phyloP scores from a whole-genome alignment of 2,329 filamentous ascomycete genomes.

The Penicillium brasilianum region DNA sequence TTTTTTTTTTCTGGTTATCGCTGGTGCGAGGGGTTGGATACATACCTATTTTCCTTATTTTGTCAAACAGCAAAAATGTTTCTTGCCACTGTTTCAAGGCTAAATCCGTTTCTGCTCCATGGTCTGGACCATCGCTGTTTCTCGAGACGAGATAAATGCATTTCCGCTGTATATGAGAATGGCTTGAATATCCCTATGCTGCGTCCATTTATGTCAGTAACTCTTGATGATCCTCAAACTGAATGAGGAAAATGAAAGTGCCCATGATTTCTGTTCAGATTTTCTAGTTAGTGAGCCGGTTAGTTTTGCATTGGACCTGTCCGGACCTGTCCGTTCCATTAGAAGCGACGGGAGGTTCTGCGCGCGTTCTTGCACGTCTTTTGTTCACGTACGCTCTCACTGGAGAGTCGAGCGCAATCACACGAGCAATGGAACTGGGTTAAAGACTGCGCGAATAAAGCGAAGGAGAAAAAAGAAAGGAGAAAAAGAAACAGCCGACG shows the following conservation, averaged over 20 bases:
- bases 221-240: constrained; percentile 9
- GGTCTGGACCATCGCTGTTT: constrained; percentile 31
- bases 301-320: not conserved
- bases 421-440: not conserved
- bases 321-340: not conserved
- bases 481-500: constrained; percentile 10
- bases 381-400: not conserved
- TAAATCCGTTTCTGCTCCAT: constrained; percentile 24
- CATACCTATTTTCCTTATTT: constrained; percentile 29
- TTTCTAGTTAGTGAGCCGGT: constrained; percentile 4
- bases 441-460: not conserved
- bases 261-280: constrained; percentile 6
- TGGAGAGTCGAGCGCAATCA: not conserved
- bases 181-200: constrained; percentile 27
- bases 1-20: constrained; percentile 19
- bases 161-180: constrained; percentile 38
- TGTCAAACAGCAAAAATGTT: constrained; percentile 13
- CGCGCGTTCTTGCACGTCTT: constrained; percentile 6
- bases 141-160: constrained; percentile 37
- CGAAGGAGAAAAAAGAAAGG: constrained; percentile 6
- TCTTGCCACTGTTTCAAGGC: constrained; percentile 21
- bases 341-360: not conserved
- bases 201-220: constrained; percentile 16
- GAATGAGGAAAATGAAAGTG: constrained; percentile 13
- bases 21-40: constrained; percentile 32